These are phyloP conservation scores for Populus nigra DNA, from an alignment of 345 rosid species.

Conservation along the genomic window DNA sequence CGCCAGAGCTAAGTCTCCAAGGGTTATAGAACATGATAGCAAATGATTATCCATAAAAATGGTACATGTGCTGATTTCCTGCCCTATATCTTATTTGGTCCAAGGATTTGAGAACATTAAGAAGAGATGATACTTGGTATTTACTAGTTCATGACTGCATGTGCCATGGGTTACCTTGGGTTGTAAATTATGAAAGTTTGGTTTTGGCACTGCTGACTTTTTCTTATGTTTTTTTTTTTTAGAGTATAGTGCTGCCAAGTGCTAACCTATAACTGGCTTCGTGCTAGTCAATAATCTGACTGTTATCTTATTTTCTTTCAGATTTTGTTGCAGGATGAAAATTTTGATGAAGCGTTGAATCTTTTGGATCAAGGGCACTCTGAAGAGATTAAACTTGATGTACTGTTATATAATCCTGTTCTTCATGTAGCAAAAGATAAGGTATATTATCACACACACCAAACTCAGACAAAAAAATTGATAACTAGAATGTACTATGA, in stretches of 20 bases:
- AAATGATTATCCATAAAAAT: too few relatives aligned
- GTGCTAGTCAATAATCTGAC: slow-evolving; percentile 1
- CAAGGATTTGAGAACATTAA: background rate
- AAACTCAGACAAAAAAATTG: background rate
- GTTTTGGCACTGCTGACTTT: background rate
- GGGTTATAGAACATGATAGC: too few relatives aligned
- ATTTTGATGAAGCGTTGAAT: slow-evolving; percentile 51
- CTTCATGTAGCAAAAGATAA: slow-evolving; percentile 47
- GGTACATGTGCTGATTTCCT: too few relatives aligned
- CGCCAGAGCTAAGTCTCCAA: too few relatives aligned
- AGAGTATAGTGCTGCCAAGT: too few relatives aligned
- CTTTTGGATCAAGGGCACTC: slow-evolving; percentile 51
- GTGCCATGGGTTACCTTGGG: background rate
- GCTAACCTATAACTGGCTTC: background rate
- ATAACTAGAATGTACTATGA: too few relatives aligned
- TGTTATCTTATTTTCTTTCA: slow-evolving; percentile 30
- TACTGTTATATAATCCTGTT: slow-evolving; percentile 58
- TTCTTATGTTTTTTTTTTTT: too few relatives aligned
- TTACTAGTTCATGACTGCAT: background rate
- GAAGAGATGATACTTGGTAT: background rate
- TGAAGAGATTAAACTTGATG: slow-evolving; percentile 50
- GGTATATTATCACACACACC: slow-evolving; percentile 34
- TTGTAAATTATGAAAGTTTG: too few relatives aligned
- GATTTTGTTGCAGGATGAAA: slow-evolving; percentile 47
- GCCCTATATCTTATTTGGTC: too few relatives aligned